These are phyloP conservation scores for Microbotryum violaceum DNA, from an alignment of 1,284 basidiomycete species.

Conservation along the genomic window DNA sequence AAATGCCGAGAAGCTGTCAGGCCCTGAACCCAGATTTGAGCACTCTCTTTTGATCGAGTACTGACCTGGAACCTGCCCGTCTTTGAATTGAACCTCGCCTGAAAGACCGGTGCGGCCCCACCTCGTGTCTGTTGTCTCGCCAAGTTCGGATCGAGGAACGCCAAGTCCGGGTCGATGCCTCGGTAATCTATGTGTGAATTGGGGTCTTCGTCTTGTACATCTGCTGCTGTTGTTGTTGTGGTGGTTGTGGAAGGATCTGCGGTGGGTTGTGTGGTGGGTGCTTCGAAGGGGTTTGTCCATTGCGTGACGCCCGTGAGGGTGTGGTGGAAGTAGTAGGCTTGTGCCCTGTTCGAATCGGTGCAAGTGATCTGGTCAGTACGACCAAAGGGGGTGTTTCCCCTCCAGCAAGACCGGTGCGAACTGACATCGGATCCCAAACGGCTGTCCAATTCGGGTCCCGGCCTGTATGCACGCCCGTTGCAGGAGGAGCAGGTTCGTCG, in stretches of 20 bases:
- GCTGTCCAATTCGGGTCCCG: constrained; percentile 31
- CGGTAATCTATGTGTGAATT: neutral
- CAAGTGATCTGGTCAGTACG: neutral
- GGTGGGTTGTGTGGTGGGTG: neutral
- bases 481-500: constrained; percentile 1
- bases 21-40: too few species aligned
- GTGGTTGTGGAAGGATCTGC: neutral
- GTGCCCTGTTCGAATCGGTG: constrained; percentile 14
- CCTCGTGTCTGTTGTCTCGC: neutral
- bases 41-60: too few species aligned
- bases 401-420: neutral
- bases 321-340: constrained; percentile 36
- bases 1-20: neutral
- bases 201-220: neutral
- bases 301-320: constrained; percentile 12
- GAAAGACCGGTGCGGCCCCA: constrained; percentile 2
- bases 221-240: neutral
- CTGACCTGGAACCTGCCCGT: constrained; percentile 31
- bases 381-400: too few species aligned
- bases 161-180: constrained; percentile 35
- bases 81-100: constrained; percentile 33
- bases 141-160: constrained; percentile 33
- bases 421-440: constrained; percentile 32
- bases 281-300: constrained; percentile 33
- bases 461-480: constrained; percentile 11